Base-by-base conservation (phyloP, 352 stramenopile species). In the Globisporangium nunn region DNA sequence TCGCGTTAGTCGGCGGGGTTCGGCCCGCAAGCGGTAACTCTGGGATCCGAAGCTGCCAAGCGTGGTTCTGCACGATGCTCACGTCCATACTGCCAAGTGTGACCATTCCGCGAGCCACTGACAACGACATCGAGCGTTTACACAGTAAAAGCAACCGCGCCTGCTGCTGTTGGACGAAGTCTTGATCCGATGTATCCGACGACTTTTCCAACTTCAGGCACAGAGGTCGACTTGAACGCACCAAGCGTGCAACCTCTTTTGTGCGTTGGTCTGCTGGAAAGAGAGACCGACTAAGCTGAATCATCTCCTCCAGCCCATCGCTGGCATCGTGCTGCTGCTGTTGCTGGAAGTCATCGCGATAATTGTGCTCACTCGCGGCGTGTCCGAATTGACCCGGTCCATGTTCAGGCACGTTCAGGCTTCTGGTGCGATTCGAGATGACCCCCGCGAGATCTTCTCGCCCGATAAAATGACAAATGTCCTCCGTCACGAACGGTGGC, bases 71-170 rank as follows among this genome's bases (percentile, higher is more conserved):
- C 18, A 61, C 79, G 28, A 59, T 75, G 54, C 48, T 63, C 47
- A 77, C 54, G 54, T 96, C 75, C 33, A 98, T 81, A 51, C 85
- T 97, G 0, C 93, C 94, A 46, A 99, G 69, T 5, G 96, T 99
- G 15, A 99, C 70, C 96, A 99, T 99, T 6, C 96, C 97, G 65
- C 97, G 75, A 0, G 95, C 97, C 7, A 98, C 71, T 1, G 91
- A 82, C 3, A 98, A 68, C 6, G 96, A 87, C 71, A 99, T 96
- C 0, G 88, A 91, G 50, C 97, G 81, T 56, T 95, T 95, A 70
- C 92, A 98, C 4, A 99, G 65, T 47, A 98, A 63, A 11, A 98
- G 66, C n/a, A 99, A 79, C 15, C 93, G 90, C 35, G 86, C 71
- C 85, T 99, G 96, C 66, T 99, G 97, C 58, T 94, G 77, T 33